Base-by-base conservation (phyloP, 139 green algal genomes). In the Pleodorina starrii region DNA sequence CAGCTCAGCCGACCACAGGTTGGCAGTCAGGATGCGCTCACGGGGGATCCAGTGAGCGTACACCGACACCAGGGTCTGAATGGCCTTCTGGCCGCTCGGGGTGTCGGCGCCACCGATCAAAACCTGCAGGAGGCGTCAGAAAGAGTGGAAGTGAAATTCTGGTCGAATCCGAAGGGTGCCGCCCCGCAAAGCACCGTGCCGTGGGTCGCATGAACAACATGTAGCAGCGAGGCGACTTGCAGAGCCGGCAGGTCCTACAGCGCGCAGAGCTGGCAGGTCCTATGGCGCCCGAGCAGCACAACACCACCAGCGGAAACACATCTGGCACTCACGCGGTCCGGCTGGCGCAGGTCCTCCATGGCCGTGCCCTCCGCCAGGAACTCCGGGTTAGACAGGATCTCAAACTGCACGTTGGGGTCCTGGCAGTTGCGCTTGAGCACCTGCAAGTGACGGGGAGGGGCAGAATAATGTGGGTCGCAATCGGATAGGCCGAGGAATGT, bases 1-100 rank as follows among this genome's bases (percentile, higher is more conserved):
- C 50, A 99, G 96, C 96, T 99, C 98, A 6, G 98, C 98, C 36
- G 95, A 97, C 97, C 97, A 99, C 82, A 99, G 94, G 94, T 99
- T 99, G 88, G 97, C 95, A 50, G 92, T 96, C 80, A 99, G 93
- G 81, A 99, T 98, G 85, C 95, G 95, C 88, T 99, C 97, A 16
- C 90, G 54, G 32, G 98, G 98, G 12, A 99, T 94, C 98, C 98
- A 99, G 92, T 99, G 96, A 3, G 94, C 94, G 89, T 99, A 99
- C 73, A 99, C 98, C 2, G 84, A 90, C 50, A 94, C 95, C 42
- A 99, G 93, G 10, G 94, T 91, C 46, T 93, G 89, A 11, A 99
- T 95, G 36, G 97, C 97, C 25, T 80, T 68, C 50, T 91, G 93
- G 44, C 98, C 98, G 11, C 78, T 91, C 43, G 94, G 84, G n/a